These are phyloP conservation scores for Metschnikowia matae DNA, from an alignment of 805 yeast species.

Conservation along the genomic window DNA sequence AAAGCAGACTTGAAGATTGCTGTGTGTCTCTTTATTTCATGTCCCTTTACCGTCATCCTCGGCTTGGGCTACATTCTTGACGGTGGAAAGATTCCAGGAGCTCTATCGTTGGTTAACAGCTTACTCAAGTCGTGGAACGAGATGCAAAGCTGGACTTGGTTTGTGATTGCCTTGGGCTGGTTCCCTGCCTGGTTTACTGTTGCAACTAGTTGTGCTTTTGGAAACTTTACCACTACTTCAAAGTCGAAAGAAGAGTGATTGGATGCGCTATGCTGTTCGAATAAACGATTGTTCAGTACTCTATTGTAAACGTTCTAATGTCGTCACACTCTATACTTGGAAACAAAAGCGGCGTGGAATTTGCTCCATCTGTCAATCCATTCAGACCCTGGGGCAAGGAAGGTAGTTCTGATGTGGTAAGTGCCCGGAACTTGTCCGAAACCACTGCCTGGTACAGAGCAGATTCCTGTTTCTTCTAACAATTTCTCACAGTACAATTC, in stretches of 20 bases:
- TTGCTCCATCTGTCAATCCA: constrained; percentile 77
- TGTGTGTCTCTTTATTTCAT: constrained; percentile 40
- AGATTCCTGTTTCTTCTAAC: constrained; percentile 85
- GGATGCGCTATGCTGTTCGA: not conserved
- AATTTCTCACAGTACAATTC: constrained; percentile 84
- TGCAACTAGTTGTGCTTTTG: constrained; percentile 26
- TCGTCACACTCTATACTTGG: constrained; percentile 36
- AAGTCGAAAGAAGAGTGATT: not conserved
- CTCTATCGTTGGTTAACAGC: constrained; percentile 43
- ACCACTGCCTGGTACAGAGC: constrained; percentile 97
- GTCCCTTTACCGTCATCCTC: constrained; percentile 44
- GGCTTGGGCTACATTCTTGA: constrained; percentile 25
- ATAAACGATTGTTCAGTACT: not conserved
- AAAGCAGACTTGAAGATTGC: constrained; percentile 24
- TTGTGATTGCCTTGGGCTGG: constrained; percentile 71
- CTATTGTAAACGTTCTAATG: not conserved
- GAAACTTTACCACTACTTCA: constrained; percentile 19
- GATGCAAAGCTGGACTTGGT: constrained; percentile 84
- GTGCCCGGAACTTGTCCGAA: constrained; percentile 92
- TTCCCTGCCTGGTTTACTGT: constrained; percentile 68
- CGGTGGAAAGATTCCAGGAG: constrained; percentile 25
- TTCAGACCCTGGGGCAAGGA: constrained; percentile 90
- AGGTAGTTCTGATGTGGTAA: constrained; percentile 91
- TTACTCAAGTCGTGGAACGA: constrained; percentile 62
- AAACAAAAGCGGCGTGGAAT: constrained; percentile 74